phyloP scores from a whole-genome alignment of 2,329 filamentous ascomycete species.

The Torrubiella hemipterigena region DNA sequence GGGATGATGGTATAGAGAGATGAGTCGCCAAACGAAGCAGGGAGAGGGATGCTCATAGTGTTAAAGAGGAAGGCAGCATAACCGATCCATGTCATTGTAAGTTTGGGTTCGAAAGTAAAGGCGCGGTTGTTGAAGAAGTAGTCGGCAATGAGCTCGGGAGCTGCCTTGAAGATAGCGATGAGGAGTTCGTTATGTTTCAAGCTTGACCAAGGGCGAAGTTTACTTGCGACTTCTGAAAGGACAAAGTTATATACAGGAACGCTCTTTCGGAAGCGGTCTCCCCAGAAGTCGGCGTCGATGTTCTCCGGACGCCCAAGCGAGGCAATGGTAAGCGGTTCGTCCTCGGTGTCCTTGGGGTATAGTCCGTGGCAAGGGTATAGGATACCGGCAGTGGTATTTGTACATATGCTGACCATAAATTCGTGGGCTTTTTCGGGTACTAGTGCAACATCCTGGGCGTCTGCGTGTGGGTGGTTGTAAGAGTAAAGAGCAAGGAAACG shows the following conservation, averaged over 20 bases:
- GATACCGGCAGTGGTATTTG: constrained; percentile 58
- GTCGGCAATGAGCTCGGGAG: constrained; percentile 76
- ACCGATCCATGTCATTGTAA: constrained; percentile 89
- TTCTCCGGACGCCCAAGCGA: constrained; percentile 35
- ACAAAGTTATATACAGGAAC: constrained; percentile 69
- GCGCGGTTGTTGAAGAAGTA: constrained; percentile 74
- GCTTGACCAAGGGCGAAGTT: constrained; percentile 72
- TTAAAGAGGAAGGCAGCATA: constrained; percentile 84
- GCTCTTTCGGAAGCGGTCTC: constrained; percentile 52
- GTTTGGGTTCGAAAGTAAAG: constrained; percentile 82
- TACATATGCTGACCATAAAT: constrained; percentile 67
- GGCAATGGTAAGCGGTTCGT: constrained; percentile 22
- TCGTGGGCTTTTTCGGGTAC: constrained; percentile 62
- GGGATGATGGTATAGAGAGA: constrained; percentile 52
- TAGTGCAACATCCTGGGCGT: constrained; percentile 27
- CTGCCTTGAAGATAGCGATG: constrained; percentile 64
- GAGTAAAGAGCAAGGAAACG: constrained; percentile 62
- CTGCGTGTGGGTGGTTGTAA: constrained; percentile 34
- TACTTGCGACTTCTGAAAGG: constrained; percentile 66
- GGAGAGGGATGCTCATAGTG: constrained; percentile 62
- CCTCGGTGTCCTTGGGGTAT: constrained; percentile 63
- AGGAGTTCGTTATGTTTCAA: constrained; percentile 72
- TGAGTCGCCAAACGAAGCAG: constrained; percentile 56
- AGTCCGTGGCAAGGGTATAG: constrained; percentile 69
- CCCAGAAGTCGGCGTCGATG: constrained; percentile 58